Evolutionary conservation across 352 stramenopile species (phyloP).

Genomic region (Globisporangium spinosum): DNA sequence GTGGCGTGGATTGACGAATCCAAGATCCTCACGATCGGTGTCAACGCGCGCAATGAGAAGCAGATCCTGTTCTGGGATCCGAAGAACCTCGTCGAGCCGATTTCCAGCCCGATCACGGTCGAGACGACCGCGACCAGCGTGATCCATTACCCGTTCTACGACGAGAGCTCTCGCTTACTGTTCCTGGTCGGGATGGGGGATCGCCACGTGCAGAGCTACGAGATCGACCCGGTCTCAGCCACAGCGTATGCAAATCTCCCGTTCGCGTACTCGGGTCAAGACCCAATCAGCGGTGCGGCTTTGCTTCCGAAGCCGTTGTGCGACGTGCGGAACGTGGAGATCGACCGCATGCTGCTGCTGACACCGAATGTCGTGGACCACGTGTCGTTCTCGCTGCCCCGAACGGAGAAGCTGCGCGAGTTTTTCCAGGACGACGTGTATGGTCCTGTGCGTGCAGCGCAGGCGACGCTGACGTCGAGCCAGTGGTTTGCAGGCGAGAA

Average conservation of each 20-base stretch:
- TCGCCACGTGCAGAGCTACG: slow-evolving; percentile 73
- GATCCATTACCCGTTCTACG: slow-evolving; percentile 60
- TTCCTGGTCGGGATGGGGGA: slow-evolving; percentile 66
- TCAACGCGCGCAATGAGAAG: slow-evolving; percentile 58
- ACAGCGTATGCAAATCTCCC: slow-evolving; percentile 58
- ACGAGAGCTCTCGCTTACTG: slow-evolving; percentile 58
- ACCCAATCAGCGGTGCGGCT: slow-evolving; percentile 52
- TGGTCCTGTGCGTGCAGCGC: slow-evolving; percentile 28
- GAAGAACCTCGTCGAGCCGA: slow-evolving; percentile 61
- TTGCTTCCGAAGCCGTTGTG: slow-evolving; percentile 64
- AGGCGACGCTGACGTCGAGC: slow-evolving; percentile 29
- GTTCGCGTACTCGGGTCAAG: slow-evolving; percentile 44
- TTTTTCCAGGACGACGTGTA: slow-evolving; percentile 86
- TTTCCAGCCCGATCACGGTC: slow-evolving; percentile 34
- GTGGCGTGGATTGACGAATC: slow-evolving; percentile 47
- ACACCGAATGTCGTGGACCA: slow-evolving; percentile 45
- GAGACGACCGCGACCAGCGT: slow-evolving; percentile 39
- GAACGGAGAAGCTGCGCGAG: slow-evolving; percentile 55
- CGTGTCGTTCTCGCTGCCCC: slow-evolving; percentile 65
- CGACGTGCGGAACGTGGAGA: slow-evolving; percentile 63
- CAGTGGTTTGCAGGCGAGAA: slow-evolving; percentile 62
- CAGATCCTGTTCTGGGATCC: slow-evolving; percentile 75
- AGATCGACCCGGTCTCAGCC: slow-evolving; percentile 40
- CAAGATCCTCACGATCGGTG: slow-evolving; percentile 51
- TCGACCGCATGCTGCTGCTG: slow-evolving; percentile 60